Base-by-base conservation (phyloP, 306 rosid genomes). In the Morella rubra region DNA sequence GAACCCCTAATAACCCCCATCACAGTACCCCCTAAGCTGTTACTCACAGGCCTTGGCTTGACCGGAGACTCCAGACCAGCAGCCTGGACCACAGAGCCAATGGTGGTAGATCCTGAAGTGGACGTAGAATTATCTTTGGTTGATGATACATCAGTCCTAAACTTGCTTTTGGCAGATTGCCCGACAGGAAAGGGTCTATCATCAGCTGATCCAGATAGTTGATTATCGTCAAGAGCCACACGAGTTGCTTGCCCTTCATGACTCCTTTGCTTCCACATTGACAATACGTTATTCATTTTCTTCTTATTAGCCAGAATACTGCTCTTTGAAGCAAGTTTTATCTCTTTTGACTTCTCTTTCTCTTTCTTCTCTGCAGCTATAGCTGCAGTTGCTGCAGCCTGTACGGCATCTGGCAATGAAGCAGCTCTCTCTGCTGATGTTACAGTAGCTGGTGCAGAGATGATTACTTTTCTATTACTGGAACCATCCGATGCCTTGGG, bases 1-100 rank as follows among this genome's bases (percentile, higher is more conserved):
- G 98, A 92, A 40, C 98, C 98, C 81, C 98, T 90, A 54, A 95
- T 95, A 71, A 95, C 97, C 52, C 98, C 98, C 97, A 84, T 95
- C 79, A 95, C 19, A 54, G 97, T 90, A 32, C 98, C 93, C 27
- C 98, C 97, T 32, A 84, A 84, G 81, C 97, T 95, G 86, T 90
- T 92, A 79, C 97, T 88, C 81, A 89, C 88, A 42, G 97, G 97
- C 42, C 87, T 86, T 44, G 96, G 91, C 82, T 86, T 91, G 71
- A 86, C 87, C 68, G 74, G 86, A 72, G 88, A 85, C 60, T 89
- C 98, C 73, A 75, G 59, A 75, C 83, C 86, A 75, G 71, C 82
- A 44, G 68, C 58, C 80, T 85, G 93, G 72, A 80, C 69, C 69
- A 74, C 68, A 52, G 84, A 75, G 49, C 81, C 76, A 73, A 75